Percentiles rank a stretch among this genome's conserved stretches.
Evolutionary conservation across 768 basidiomycete genomes (phyloP).

Genomic region (Ramaria sp.): DNA sequence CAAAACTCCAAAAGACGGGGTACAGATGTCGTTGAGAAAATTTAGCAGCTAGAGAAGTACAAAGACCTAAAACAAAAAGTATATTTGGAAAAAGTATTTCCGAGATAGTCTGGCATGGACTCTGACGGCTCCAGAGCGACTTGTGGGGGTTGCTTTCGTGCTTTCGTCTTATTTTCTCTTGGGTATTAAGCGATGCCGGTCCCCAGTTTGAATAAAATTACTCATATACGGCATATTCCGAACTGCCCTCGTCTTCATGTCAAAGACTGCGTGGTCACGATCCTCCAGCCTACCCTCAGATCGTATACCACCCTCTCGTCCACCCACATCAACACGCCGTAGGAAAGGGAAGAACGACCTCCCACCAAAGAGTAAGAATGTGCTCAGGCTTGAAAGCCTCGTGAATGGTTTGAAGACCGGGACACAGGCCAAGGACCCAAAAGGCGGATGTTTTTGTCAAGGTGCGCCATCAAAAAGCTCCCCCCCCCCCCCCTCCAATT

Average conservation of each 20-base stretch:
- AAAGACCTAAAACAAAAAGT: too few relatives aligned
- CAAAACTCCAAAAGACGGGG: too few relatives aligned
- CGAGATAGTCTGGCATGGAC: too few relatives aligned
- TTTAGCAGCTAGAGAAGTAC: too few relatives aligned
- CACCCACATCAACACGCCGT: conserved; percentile 21
- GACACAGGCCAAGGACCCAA: conserved; percentile 36
- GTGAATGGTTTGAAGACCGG: conserved; percentile 26
- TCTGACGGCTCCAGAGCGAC: too few relatives aligned
- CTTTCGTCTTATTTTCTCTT: too few relatives aligned
- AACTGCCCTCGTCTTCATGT: background rate
- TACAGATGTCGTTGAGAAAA: too few relatives aligned
- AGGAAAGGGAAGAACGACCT: conserved; percentile 19
- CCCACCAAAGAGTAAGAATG: conserved; percentile 35
- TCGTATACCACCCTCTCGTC: conserved; percentile 13
- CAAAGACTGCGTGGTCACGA: background rate
- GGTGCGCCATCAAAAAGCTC: conserved; percentile 34
- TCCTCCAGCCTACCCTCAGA: conserved; percentile 4
- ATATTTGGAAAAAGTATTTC: too few relatives aligned
- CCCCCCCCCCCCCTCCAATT: too few relatives aligned
- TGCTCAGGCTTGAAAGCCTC: conserved; percentile 37
- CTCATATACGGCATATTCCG: background rate
- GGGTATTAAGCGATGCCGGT: too few relatives aligned
- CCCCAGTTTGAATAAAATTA: too few relatives aligned
- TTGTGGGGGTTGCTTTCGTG: too few relatives aligned
- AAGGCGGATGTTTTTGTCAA: conserved; percentile 62